phyloP scores from a whole-genome alignment of 2,329 filamentous ascomycete species.

The Aspergillus sp. region DNA sequence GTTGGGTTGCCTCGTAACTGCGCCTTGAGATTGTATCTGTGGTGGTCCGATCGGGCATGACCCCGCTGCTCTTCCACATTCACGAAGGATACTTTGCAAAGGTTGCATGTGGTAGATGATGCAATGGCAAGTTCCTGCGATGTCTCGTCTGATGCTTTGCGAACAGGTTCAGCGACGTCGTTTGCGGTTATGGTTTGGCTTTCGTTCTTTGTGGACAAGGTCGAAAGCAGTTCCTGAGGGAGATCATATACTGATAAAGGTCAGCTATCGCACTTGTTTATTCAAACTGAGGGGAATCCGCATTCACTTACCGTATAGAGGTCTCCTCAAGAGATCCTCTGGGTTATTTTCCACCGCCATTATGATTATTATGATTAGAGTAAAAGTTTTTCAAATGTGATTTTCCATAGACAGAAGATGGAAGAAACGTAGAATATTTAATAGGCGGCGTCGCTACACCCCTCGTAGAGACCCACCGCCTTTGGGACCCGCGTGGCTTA shows the following conservation, averaged over 20 bases:
- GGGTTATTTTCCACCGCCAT: constrained; percentile 17
- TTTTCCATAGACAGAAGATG: background rate
- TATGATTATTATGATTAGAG: too few relatives aligned
- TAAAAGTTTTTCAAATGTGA: too few relatives aligned
- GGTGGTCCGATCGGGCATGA: constrained; percentile 85
- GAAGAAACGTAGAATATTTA: background rate
- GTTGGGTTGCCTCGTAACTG: constrained; percentile 69
- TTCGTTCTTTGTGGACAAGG: constrained; percentile 57
- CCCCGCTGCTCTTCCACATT: constrained; percentile 75
- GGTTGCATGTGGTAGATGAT: constrained; percentile 68
- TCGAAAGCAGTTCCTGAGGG: constrained; percentile 66
- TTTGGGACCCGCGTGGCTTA: background rate
- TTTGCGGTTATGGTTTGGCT: constrained; percentile 23
- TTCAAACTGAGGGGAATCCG: background rate
- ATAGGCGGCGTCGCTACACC: background rate
- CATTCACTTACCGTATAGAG: constrained; percentile 45
- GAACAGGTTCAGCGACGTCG: constrained; percentile 13
- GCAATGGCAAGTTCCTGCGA: constrained; percentile 39
- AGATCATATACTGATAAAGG: constrained; percentile 69
- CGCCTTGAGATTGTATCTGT: constrained; percentile 92
- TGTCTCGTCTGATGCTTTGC: constrained; percentile 24
- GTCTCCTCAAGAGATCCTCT: constrained; percentile 42
- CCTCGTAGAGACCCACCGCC: background rate
- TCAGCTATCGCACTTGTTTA: constrained; percentile 9
- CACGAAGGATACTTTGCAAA: constrained; percentile 70